Evolutionary conservation across 2,329 filamentous ascomycete genomes (phyloP).

Genomic region (Talaromyces sp.): DNA sequence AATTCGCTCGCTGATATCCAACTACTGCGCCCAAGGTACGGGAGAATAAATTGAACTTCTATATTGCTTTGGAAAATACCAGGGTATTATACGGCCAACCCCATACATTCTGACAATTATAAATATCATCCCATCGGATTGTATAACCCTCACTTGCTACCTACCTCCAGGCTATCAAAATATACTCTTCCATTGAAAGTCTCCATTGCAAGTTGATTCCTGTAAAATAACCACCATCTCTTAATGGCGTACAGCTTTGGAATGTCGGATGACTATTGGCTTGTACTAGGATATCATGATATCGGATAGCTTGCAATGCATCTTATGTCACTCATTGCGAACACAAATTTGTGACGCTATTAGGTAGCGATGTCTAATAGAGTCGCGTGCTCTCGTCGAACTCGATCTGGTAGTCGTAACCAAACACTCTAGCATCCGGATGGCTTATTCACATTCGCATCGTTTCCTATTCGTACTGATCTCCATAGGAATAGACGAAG

Average conservation of each 20-base stretch:
- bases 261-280: not conserved
- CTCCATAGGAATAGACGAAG: not conserved
- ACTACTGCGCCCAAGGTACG: too few species aligned
- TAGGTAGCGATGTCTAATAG: not conserved
- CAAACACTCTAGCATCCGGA: not conserved
- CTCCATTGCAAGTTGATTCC: not conserved
- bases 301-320: not conserved
- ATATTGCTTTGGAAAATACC: too few species aligned
- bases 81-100: too few species aligned
- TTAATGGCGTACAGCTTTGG: not conserved
- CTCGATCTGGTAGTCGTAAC: too few species aligned
- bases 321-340: not conserved
- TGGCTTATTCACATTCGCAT: not conserved
- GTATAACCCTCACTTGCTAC: too few species aligned
- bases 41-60: too few species aligned
- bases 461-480: not conserved
- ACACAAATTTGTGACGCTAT: not conserved
- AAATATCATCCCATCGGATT: too few species aligned
- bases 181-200: not conserved
- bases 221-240: not conserved
- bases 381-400: not conserved
- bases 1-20: too few species aligned
- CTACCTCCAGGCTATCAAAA: too few species aligned
- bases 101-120: too few species aligned
- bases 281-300: not conserved